Base-by-base conservation (phyloP, 441 rosid genomes). In the Adansonia gregorii region DNA sequence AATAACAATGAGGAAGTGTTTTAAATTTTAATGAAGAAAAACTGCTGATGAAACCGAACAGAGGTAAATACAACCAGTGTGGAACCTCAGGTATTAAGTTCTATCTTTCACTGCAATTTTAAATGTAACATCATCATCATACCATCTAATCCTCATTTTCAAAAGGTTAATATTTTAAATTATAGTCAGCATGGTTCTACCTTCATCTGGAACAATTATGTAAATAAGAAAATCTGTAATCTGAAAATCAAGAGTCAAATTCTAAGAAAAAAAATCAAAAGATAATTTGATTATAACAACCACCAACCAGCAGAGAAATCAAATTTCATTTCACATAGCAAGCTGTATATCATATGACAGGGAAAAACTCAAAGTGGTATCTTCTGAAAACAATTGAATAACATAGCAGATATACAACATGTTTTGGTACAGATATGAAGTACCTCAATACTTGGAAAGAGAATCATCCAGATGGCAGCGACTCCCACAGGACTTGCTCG, bases 401-500 rank as follows among this genome's bases (percentile, higher is more conserved):
- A 17, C 14, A 6, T 3, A 27, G 6, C 46, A 31, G 20, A 39
- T 20, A 4, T 58, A 56, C 76, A 73, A 45, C 67, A 43, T 12
- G 51, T 35, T 72, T 54, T 9, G 8, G 17, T 35, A 14, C 55
- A 43, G 15, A 17, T 9, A 72, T 6, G n/a, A 14, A 48, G 78
- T 64, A 64, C 48, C 52, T 51, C 19, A n/a, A 19, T 49, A 35
- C 39, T 9, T 31, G 3, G 14, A 74, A 63, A 63, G 20, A 63
- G 49, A 67, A 43, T 80, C 66, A 83, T 78, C 75, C 55, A 8
- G 73, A 31, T 45, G 58, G 77, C 55, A 27, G 58, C 54, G 49
- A 6, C 73, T 89, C 91, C 97, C 95, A 95, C 22, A 95, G 72
- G 73, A 91, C 81, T 78, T 93, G 97, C 75, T 90, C 88, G 74